These are phyloP conservation scores for Calocybe gangraenosa DNA, from an alignment of 768 basidiomycete species.

Conservation along the genomic window DNA sequence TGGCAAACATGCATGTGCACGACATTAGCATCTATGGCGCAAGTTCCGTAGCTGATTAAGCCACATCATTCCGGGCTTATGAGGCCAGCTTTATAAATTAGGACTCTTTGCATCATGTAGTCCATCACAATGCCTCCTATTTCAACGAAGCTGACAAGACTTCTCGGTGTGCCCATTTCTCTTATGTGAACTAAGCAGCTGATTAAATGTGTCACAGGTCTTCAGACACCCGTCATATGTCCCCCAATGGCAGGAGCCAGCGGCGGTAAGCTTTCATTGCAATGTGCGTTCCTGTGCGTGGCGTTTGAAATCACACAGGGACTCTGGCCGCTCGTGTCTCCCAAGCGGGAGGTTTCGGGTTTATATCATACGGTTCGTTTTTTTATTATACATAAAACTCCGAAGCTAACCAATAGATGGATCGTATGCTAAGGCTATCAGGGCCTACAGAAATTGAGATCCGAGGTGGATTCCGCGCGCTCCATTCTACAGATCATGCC, in stretches of 20 bases:
- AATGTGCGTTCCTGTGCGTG: slow-evolving; percentile 7
- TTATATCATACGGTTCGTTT: slow-evolving; percentile 56
- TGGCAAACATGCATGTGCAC: too few relatives aligned
- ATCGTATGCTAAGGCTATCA: slow-evolving; percentile 39
- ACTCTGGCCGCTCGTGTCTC: slow-evolving; percentile 56
- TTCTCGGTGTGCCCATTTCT: slow-evolving; percentile 39
- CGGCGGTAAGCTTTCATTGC: slow-evolving; percentile 38
- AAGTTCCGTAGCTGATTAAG: too few relatives aligned
- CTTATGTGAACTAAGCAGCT: neutral
- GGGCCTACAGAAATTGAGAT: slow-evolving; percentile 36
- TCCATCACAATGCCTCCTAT: slow-evolving; percentile 21
- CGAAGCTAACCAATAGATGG: slow-evolving; percentile 1
- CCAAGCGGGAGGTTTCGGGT: slow-evolving; percentile 72
- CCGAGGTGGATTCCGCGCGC: slow-evolving; percentile 54
- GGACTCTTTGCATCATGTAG: neutral
- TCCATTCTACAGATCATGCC: slow-evolving; percentile 30
- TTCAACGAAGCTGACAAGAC: slow-evolving; percentile 42
- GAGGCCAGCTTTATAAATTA: too few relatives aligned
- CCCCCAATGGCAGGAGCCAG: slow-evolving; percentile 72
- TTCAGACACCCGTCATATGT: slow-evolving; percentile 55
- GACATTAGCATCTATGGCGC: too few relatives aligned
- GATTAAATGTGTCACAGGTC: slow-evolving; percentile 32
- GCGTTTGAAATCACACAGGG: slow-evolving; percentile 23
- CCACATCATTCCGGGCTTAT: too few relatives aligned
- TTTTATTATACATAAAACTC: slow-evolving; percentile 6